phyloP scores from a whole-genome alignment of 805 yeast species.

The Sungouiella blattae region DNA sequence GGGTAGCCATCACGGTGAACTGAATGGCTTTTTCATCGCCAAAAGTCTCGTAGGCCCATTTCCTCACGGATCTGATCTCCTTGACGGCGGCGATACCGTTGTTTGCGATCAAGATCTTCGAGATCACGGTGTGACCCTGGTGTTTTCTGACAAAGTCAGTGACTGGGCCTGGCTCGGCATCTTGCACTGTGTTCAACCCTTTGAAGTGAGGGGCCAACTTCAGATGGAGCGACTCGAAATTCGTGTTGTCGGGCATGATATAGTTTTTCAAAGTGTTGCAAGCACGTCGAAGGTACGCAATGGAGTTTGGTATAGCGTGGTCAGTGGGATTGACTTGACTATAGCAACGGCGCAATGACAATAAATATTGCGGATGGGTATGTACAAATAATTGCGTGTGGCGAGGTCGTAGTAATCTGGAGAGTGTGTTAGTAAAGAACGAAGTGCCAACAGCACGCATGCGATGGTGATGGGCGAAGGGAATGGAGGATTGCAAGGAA shows the following conservation, averaged over 20 bases:
- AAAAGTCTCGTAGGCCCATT: slow-evolving; percentile 99
- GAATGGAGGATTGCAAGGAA: no score
- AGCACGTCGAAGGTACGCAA: not conserved
- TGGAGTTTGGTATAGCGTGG: not conserved
- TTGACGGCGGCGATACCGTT: slow-evolving; percentile 99
- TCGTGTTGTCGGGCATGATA: slow-evolving; percentile 14
- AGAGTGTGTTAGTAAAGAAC: not conserved
- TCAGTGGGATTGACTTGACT: no score
- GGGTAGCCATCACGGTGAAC: slow-evolving; percentile 98
- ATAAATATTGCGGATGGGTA: not conserved
- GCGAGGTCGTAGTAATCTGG: slow-evolving; percentile 1
- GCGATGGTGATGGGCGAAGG: not conserved
- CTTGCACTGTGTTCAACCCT: slow-evolving; percentile 75
- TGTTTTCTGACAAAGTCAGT: slow-evolving; percentile 81
- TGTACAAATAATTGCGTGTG: not conserved
- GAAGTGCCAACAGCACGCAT: not conserved
- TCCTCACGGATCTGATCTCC: slow-evolving; percentile 94
- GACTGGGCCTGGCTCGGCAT: slow-evolving; percentile 73
- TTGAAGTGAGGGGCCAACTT: slow-evolving; percentile 68
- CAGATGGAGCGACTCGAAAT: slow-evolving; percentile 16
- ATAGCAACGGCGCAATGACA: not conserved
- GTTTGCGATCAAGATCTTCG: slow-evolving; percentile 87
- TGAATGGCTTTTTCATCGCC: slow-evolving; percentile 91
- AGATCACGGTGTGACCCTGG: slow-evolving; percentile 94
- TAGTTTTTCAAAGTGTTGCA: not conserved